Evolutionary conservation across 1,284 basidiomycete genomes (phyloP), one percentile per base, ranked within the genome.

Genomic region (Irpex rosettiformis): DNA sequence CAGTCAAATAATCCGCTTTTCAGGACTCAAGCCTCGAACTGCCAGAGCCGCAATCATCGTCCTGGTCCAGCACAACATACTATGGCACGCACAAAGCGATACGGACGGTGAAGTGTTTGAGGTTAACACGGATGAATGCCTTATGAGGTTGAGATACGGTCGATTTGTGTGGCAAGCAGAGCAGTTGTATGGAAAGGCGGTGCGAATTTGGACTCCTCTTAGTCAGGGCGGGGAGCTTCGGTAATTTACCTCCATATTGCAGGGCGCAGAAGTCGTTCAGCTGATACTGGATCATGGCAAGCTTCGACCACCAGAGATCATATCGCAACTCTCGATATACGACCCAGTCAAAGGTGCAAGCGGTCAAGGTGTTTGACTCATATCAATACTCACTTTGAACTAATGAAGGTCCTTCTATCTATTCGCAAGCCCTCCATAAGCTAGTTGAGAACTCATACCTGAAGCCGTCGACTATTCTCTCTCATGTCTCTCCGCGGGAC

Each of bases 41-140:
- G 81, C 90, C 27, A 85, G 91, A 56, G 88, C 89, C 21, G 80
- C 88, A 27, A 78, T 98, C 52, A 76, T 98, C 58, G 84, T 91
- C 54, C 84, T 99, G 55, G 82, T 96, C 24, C 96, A 98, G 73
- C 96, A 99, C 72, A 94, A 96, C 71, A 76, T 98, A 56, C 80
- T 96, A 42, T 93, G 92, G 83, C 89, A 94, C 68, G 86, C 91
- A 2, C 81, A 83, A 51, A 83, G 82, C 3, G 84, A 86, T 33
- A 85, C 86, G n/a, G 91, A 88, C 51, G 83, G 82, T 5, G 91
- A 93, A 66, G 81, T 90, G 57, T 80, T 93, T 45, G 91, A 93
- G 67, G 75, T 93, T 60, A 92, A 93, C 67, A 77, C 85, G 13
- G 81, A 88, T 56, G 92, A 94, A 68, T 94, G 93, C 69, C 75